These are phyloP conservation scores for Phialophora expanda DNA, from an alignment of 2,329 filamentous ascomycete genomes.

Conservation along the genomic window DNA sequence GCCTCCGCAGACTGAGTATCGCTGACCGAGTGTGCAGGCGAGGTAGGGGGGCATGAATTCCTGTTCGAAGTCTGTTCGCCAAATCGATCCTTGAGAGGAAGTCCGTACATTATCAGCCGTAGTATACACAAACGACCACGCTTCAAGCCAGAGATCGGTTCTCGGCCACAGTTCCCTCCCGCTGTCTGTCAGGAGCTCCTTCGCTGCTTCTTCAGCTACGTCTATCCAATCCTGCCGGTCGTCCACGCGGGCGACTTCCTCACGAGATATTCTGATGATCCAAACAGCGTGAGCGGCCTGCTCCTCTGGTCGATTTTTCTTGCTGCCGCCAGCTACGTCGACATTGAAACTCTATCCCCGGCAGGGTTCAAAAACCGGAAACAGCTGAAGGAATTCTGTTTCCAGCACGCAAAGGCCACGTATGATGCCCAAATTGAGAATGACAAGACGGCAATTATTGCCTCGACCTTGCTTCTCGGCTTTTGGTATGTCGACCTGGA, in stretches of 20 bases:
- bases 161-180: constrained; percentile 9
- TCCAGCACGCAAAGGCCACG: constrained; percentile 45
- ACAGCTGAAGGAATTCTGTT: constrained; percentile 47
- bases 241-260: constrained; percentile 26
- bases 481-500: constrained; percentile 53
- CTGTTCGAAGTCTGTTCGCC: constrained; percentile 29
- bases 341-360: constrained; percentile 37
- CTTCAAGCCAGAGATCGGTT: constrained; percentile 11
- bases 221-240: constrained; percentile 28
- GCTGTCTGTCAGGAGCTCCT: constrained; percentile 18
- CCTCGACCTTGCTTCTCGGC: constrained; percentile 51
- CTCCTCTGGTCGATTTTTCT: constrained; percentile 51
- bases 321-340: constrained; percentile 45
- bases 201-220: constrained; percentile 27
- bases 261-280: constrained; percentile 12
- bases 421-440: constrained; percentile 41
- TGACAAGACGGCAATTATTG: constrained; percentile 50
- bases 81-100: constrained; percentile 24
- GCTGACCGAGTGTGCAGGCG: constrained; percentile 12
- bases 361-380: constrained; percentile 46
- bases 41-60: constrained; percentile 32
- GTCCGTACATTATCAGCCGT: constrained; percentile 26
- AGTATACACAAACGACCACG: constrained; percentile 19
- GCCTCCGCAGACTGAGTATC: background rate
- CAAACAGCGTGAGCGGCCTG: constrained; percentile 32